Evolutionary conservation across 176 grass and related monocot genomes (phyloP).

Genomic region (Eremochloa ophiuroides): DNA sequence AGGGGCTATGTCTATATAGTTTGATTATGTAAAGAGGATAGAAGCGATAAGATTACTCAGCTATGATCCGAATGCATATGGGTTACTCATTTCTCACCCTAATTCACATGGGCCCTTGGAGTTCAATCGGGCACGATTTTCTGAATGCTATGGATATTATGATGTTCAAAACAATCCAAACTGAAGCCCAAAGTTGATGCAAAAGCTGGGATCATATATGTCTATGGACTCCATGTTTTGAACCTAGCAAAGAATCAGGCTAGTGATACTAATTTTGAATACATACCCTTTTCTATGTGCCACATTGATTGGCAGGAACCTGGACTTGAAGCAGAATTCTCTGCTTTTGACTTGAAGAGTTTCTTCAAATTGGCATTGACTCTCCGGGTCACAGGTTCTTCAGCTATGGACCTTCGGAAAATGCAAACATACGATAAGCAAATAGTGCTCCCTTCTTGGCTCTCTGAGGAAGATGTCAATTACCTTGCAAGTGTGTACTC

Average conservation of each 20-base stretch:
- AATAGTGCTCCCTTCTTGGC: slow-evolving; percentile 50
- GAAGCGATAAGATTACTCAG: background rate
- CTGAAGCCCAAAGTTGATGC: background rate
- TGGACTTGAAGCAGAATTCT: slow-evolving; percentile 54
- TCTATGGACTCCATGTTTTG: background rate
- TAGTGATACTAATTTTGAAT: background rate
- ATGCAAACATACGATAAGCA: slow-evolving; percentile 22
- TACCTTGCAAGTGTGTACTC: slow-evolving; percentile 47
- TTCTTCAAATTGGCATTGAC: slow-evolving; percentile 53
- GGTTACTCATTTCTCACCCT: background rate
- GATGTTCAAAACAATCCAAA: background rate
- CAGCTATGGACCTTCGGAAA: slow-evolving; percentile 33
- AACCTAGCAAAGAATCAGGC: background rate
- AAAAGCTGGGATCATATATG: background rate
- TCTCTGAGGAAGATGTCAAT: slow-evolving; percentile 64
- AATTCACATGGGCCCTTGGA: background rate
- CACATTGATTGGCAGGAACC: slow-evolving; percentile 38
- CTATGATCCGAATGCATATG: background rate
- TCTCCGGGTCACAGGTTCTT: slow-evolving; percentile 21
- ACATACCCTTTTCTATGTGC: background rate
- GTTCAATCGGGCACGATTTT: background rate
- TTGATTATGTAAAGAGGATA: background rate
- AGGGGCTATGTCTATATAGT: background rate
- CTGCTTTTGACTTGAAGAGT: slow-evolving; percentile 36
- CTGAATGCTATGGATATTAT: background rate